Evolutionary conservation across 2,329 filamentous ascomycete genomes (phyloP), one percentile per base, ranked within the genome.

Genomic region (Botrytis galanthina): DNA sequence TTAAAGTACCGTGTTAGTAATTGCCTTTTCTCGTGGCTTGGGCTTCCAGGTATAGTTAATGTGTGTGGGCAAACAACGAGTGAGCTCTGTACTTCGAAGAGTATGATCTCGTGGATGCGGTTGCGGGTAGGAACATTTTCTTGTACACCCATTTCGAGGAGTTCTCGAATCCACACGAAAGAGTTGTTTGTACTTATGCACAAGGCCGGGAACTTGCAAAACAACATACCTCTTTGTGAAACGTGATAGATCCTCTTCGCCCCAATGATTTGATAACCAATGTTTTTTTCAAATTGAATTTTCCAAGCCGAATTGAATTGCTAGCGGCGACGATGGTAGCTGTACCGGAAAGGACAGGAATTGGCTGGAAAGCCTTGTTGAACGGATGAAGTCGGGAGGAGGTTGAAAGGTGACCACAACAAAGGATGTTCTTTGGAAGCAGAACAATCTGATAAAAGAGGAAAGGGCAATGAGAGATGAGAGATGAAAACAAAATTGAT

Each of bases 171-270:
- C 59, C 70, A 46, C 61, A 66, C 46, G 42, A 35, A 54, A 66
- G 46, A 66, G 46, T 67, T 72, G 70, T 67, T 64, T 64, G 46
- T 72, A 67, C 46, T 54, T 32, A 67, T 72, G 60, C 70, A 72
- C 20, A n/a, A 35, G 44, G n/a, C 60, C 60, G 70, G 57, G 60
- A 39, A 66, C 37, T 51, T 64, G 61, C 60, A 57, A 57, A 32
- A 68, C 32, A 64, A 72, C 70, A 54, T 67, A 72, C 70, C 70
- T 72, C 46, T 71, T 72, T 18, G 70, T 67, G 70, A 42, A 72
- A 51, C 70, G 44, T 66, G 60, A 72, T 48, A 72, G 60, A 51
- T 59, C 46, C 44, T 54, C 48, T 64, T 66, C 54, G 51, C 67
- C 51, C 29, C 67, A 72, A 57, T 32, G n/a, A 57, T 54, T 35